Evolutionary conservation across 495 filamentous ascomycete species (phyloP).

Genomic region (Oleoguttula mirabilis): DNA sequence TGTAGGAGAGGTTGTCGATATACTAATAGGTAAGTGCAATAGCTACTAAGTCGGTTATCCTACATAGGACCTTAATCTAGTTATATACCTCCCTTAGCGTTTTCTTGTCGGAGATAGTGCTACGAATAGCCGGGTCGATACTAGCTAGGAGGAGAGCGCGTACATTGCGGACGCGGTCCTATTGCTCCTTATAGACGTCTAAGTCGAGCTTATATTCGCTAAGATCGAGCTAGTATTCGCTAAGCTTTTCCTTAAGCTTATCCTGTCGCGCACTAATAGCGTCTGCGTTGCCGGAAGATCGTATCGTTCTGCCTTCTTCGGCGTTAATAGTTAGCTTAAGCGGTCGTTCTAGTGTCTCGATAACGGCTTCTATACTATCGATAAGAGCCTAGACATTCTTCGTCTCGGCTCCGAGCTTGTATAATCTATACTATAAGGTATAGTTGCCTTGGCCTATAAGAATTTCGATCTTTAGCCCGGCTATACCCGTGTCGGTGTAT

Average conservation of each 20-base stretch:
- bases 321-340: neutral
- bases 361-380: neutral
- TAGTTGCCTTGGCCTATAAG: neutral
- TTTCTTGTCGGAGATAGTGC: neutral
- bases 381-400: neutral
- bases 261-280: neutral
- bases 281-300: neutral
- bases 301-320: no score
- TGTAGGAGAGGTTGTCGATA: neutral
- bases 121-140: neutral
- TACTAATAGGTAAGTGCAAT: neutral
- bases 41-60: neutral
- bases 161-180: neutral
- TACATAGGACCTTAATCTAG: neutral
- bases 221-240: neutral
- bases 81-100: neutral
- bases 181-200: neutral
- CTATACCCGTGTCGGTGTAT: neutral
- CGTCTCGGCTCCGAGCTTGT: neutral
- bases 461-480: neutral
- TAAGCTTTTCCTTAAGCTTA: neutral
- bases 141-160: neutral
- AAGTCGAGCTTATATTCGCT: neutral
- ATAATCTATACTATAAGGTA: neutral
- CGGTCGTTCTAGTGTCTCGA: neutral